Conservation (phyloP, 768 basidiomycete genomes). For the Candolleomyces eurysporus region DNA sequence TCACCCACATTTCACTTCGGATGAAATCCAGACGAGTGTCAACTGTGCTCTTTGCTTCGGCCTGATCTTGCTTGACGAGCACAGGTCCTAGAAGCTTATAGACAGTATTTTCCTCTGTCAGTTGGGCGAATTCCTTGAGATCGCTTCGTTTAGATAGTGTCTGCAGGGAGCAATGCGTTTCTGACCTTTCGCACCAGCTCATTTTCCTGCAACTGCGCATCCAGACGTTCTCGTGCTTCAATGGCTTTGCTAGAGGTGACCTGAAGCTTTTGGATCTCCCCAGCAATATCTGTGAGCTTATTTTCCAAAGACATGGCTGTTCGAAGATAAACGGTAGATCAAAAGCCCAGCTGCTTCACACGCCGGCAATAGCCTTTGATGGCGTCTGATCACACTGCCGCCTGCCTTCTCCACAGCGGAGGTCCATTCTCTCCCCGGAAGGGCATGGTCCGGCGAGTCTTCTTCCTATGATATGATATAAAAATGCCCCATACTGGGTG, state of each 20-base stretch:
- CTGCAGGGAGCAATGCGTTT: background rate
- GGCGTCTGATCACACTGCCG: background rate
- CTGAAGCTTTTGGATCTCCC: conserved; percentile 82
- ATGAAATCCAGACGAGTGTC: conserved; percentile 91
- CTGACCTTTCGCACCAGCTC: conserved; percentile 85
- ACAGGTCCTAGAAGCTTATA: conserved; percentile 93
- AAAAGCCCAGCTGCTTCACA: background rate
- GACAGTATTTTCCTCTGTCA: conserved; percentile 75
- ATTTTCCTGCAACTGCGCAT: conserved; percentile 88
- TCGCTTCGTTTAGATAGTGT: conserved; percentile 3
- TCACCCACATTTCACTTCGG: conserved; percentile 75
- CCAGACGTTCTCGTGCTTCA: conserved; percentile 82
- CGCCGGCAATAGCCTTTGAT: background rate
- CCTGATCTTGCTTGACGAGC: conserved; percentile 84
- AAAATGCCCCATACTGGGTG: background rate
- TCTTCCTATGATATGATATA: no score
- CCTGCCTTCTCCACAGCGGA: no score
- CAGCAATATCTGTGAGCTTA: conserved; percentile 64
- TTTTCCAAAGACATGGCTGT: conserved; percentile 51
- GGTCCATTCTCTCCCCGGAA: no score
- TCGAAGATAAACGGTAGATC: conserved; percentile 8
- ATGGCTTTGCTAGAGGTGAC: conserved; percentile 68
- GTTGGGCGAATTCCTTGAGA: conserved; percentile 72
- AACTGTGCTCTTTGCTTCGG: conserved; percentile 84
- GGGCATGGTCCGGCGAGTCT: no score